phyloP scores from a whole-genome alignment of 306 rosid genomes.

The Cicer pinnatifidum region DNA sequence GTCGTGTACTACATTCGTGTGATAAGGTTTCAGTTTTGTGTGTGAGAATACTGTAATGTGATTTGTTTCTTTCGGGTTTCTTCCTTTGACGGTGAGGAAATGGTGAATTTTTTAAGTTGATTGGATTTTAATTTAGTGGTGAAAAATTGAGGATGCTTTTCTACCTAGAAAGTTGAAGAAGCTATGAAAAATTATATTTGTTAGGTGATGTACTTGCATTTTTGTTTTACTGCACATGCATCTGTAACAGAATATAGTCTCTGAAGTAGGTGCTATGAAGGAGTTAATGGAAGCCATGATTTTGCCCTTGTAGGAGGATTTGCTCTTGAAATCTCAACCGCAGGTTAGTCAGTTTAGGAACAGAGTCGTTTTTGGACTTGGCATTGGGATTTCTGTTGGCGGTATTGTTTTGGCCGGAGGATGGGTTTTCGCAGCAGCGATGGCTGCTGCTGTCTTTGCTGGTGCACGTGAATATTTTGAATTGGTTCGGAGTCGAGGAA shows the following conservation, averaged over 20 bases:
- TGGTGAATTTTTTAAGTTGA: slow-evolving; percentile 27
- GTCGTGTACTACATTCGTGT: not conserved
- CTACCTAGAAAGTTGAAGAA: not conserved
- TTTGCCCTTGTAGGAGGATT: slow-evolving; percentile 53
- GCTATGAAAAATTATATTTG: not conserved
- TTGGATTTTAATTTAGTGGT: slow-evolving; percentile 19
- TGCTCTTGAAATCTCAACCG: slow-evolving; percentile 55
- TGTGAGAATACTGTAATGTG: not conserved
- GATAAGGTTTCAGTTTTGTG: not conserved
- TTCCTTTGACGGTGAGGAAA: not conserved
- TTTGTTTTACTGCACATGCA: slow-evolving; percentile 31
- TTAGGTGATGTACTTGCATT: slow-evolving; percentile 32
- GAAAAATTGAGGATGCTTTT: not conserved
- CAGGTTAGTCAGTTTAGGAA: slow-evolving; percentile 69
- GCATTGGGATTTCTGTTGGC: slow-evolving; percentile 79
- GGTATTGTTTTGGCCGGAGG: slow-evolving; percentile 87
- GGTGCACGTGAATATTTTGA: slow-evolving; percentile 90
- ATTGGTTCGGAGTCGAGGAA: slow-evolving; percentile 86
- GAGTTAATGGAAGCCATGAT: slow-evolving; percentile 42
- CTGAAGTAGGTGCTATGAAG: slow-evolving; percentile 40
- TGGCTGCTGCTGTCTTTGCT: slow-evolving; percentile 73
- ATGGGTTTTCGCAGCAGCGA: slow-evolving; percentile 72
- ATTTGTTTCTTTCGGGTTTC: not conserved
- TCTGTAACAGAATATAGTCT: slow-evolving; percentile 19
- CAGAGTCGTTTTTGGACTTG: slow-evolving; percentile 80